These are phyloP conservation scores for Alternaria gaisen DNA, from an alignment of 2,329 filamentous ascomycete species.

Conservation along the genomic window DNA sequence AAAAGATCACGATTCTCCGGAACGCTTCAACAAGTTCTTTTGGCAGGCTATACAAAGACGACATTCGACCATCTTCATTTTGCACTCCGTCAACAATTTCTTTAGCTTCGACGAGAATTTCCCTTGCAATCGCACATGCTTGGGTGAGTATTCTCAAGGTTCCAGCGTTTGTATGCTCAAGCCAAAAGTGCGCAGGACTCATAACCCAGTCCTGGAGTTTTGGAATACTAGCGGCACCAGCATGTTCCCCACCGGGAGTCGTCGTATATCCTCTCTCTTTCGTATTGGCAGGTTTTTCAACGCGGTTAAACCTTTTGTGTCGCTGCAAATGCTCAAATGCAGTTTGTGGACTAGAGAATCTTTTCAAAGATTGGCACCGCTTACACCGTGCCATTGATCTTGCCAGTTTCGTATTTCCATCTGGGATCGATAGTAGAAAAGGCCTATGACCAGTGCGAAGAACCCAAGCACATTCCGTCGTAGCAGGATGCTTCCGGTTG, in stretches of 20 bases:
- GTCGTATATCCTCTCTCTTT: background rate
- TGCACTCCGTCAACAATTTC: constrained; percentile 40
- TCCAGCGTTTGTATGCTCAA: constrained; percentile 32
- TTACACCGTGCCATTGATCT: constrained; percentile 28
- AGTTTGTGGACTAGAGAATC: constrained; percentile 22
- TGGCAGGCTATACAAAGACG: constrained; percentile 37
- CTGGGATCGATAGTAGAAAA: constrained; percentile 16
- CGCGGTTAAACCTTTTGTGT: constrained; percentile 17
- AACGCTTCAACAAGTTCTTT: constrained; percentile 33
- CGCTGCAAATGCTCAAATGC: constrained; percentile 35
- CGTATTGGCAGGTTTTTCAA: background rate
- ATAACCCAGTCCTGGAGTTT: constrained; percentile 35
- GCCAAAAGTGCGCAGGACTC: constrained; percentile 25
- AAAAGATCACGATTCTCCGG: constrained; percentile 33
- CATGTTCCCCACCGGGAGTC: too few relatives aligned
- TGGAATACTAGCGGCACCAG: too few relatives aligned
- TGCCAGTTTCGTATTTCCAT: constrained; percentile 19
- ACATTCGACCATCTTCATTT: constrained; percentile 36
- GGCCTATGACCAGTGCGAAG: constrained; percentile 23
- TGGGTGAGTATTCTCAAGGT: constrained; percentile 26
- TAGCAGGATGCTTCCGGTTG: constrained; percentile 15
- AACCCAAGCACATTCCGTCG: constrained; percentile 22
- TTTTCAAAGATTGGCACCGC: constrained; percentile 19
- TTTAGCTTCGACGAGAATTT: constrained; percentile 21
- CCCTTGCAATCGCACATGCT: constrained; percentile 18